Evolutionary conservation across 2,329 filamentous ascomycete species (phyloP), one percentile per base, ranked within the genome.

Genomic region (Epichloe sp.): DNA sequence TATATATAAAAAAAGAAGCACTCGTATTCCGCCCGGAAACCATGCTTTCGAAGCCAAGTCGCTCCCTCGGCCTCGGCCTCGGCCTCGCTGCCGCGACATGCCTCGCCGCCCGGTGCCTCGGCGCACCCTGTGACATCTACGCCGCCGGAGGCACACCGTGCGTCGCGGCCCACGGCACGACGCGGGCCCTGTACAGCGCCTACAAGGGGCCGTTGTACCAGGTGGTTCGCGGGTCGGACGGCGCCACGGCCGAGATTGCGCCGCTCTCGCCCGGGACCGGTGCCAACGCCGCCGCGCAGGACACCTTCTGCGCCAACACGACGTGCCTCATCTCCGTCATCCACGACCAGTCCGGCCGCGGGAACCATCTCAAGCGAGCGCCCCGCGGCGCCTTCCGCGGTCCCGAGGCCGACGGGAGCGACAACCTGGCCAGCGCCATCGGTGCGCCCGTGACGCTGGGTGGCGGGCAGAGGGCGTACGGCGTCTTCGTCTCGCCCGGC

Each of bases 81-180:
- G 12, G n/a, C 40, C 40, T 42, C 17, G 40, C 17, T 14, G 19
- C n/a, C 40, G 3, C 4, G 12, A 11, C 40, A 14, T 42, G 40
- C 17, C n/a, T 42, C 17, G 4, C 11, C 19, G 17, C 40, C 40
- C 17, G 6, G 7, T 21, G 12, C 7, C 14, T 26, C 19, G 35
- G 36, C 14, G 45, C 12, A 10, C 79, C 80, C 8, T 84, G 79
- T 57, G 80, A 84, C 54, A 71, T 83, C 54, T 84, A 83, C 64
- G 60, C 71, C 1, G 69, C 71, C 0, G 79, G 77, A 0, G 71
- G 72, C 48, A 82, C 78, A 1, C 77, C 79, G n/a, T 84, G 80
- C 57, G 66, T 83, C 11, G 80, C 80, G 0, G 80, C 80, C 0
- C 80, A 83, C 60, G 77, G 77, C 61, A 83, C 79, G n/a, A 83